Evolutionary conservation across 1,139 yeast genomes (phyloP).

Genomic region (Sugiyamaella castrensis): DNA sequence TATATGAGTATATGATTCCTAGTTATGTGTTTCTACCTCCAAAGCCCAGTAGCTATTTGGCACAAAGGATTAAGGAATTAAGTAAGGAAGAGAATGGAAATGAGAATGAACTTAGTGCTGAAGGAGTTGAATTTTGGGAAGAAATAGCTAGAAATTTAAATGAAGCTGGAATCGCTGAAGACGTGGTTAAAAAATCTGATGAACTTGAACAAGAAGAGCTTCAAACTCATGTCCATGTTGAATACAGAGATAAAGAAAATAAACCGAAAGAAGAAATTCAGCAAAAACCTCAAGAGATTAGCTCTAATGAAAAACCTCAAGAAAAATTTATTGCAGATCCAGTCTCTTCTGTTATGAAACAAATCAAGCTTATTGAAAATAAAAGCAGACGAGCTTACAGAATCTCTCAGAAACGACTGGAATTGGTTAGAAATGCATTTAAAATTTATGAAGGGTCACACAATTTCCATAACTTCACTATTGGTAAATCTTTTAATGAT

Average conservation of each 20-base stretch:
- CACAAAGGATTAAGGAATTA: slow-evolving; percentile 55
- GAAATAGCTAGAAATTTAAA: slow-evolving; percentile 40
- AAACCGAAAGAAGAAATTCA: slow-evolving; percentile 10
- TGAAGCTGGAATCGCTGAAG: slow-evolving; percentile 34
- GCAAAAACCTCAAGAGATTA: slow-evolving; percentile 9
- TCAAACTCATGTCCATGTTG: background rate
- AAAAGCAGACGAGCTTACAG: slow-evolving; percentile 67
- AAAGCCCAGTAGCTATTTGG: slow-evolving; percentile 67
- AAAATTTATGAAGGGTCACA: slow-evolving; percentile 79
- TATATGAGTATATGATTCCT: slow-evolving; percentile 91
- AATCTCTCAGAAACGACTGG: slow-evolving; percentile 58
- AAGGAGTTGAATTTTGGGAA: slow-evolving; percentile 73
- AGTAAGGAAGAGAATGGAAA: slow-evolving; percentile 53
- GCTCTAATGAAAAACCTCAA: slow-evolving; percentile 35
- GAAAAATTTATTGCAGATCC: slow-evolving; percentile 12
- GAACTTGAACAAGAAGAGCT: slow-evolving; percentile 32
- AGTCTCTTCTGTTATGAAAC: slow-evolving; percentile 42
- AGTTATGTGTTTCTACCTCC: slow-evolving; percentile 88
- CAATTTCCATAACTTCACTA: slow-evolving; percentile 92
- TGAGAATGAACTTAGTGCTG: slow-evolving; percentile 50
- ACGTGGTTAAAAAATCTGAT: slow-evolving; percentile 39
- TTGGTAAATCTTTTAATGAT: slow-evolving; percentile 84
- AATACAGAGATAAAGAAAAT: slow-evolving; percentile 14
- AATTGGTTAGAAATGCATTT: slow-evolving; percentile 64
- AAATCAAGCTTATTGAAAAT: slow-evolving; percentile 65